Base-by-base conservation (phyloP, 352 stramenopile genomes). In the Phytophthora parvispora region DNA sequence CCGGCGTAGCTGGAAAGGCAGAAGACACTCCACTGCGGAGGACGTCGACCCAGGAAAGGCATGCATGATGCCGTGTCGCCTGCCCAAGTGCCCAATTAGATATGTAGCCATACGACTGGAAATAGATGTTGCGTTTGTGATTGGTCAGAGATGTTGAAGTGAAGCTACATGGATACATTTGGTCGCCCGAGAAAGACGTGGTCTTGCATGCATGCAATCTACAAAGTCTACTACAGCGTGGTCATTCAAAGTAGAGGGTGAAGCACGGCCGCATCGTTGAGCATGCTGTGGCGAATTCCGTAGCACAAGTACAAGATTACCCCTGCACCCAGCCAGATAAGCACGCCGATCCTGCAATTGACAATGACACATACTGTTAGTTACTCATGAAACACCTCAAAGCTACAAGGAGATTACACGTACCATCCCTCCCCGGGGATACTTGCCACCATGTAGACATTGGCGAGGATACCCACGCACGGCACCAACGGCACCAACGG, bases 271-370 rank as follows among this genome's bases (percentile, higher is more conserved):
- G 31, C 28, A 27, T 83, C 67, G 29, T 55, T 70, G 32, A 96
- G 67, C n/a, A 77, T 59, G 56, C 86, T 95, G 69, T 97, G 80
- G 58, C 78, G 86, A 20, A 96, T 90, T 58, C 88, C 88, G 48
- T 95, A 97, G 54, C 74, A 77, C 55, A 96, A 47, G 57, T 97
- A 97, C 38, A 96, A 60, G 6, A 84, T 34, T 15, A 94, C 58
- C 1, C 90, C 90, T 18, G 86, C 34, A 27, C 61, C 64, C 22
- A 94, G 71, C 90, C 90, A 97, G 10, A 92, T 86, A 8, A 78
- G 49, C 25, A 97, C 84, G 13, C 90, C 84, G n/a, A 89, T 64
- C 88, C 87, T 95, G 52, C 8, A 53, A 7, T 8, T 42, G 50
- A 24, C 15, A 57, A 48, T 18, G 1, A 34, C 31, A 64, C 20